Evolutionary conservation across 257 asterid species (phyloP).

Genomic region (Penstemon davidsonii): DNA sequence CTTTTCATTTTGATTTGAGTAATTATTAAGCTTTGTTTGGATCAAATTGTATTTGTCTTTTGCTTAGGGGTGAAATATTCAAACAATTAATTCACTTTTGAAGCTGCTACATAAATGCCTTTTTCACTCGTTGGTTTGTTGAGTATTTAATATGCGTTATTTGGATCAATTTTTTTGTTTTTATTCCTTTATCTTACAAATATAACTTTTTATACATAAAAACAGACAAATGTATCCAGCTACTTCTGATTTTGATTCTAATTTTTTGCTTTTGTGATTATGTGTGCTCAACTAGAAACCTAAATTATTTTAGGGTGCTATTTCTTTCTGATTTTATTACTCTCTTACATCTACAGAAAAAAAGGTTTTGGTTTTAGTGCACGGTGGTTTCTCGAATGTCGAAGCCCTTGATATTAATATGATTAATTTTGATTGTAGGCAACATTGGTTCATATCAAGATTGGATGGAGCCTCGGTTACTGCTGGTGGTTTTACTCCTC

Average conservation of each 20-base stretch:
- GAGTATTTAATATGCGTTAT: too few species aligned
- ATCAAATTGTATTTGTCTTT: background rate
- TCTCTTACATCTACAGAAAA: too few species aligned
- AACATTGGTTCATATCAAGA: slow-evolving; percentile 96
- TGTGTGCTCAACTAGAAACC: background rate
- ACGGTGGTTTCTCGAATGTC: too few species aligned
- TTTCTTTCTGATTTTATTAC: too few species aligned
- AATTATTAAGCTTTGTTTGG: too few species aligned
- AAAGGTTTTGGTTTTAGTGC: too few species aligned
- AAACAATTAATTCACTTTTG: background rate
- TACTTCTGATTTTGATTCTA: background rate
- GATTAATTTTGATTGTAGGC: slow-evolving; percentile 50
- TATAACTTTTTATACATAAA: too few species aligned
- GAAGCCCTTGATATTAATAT: slow-evolving; percentile 6
- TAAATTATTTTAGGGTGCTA: background rate
- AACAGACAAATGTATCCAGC: background rate
- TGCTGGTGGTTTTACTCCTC: slow-evolving; percentile 88
- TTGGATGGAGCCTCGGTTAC: slow-evolving; percentile 90
- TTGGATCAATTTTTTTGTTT: too few species aligned
- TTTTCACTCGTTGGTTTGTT: too few species aligned
- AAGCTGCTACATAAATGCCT: background rate
- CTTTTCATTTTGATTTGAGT: background rate
- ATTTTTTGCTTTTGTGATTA: background rate
- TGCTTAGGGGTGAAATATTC: too few species aligned
- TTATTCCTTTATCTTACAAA: too few species aligned